These are phyloP conservation scores for Microthyrium microscopicum DNA, from an alignment of 2,329 filamentous ascomycete species.

Conservation along the genomic window DNA sequence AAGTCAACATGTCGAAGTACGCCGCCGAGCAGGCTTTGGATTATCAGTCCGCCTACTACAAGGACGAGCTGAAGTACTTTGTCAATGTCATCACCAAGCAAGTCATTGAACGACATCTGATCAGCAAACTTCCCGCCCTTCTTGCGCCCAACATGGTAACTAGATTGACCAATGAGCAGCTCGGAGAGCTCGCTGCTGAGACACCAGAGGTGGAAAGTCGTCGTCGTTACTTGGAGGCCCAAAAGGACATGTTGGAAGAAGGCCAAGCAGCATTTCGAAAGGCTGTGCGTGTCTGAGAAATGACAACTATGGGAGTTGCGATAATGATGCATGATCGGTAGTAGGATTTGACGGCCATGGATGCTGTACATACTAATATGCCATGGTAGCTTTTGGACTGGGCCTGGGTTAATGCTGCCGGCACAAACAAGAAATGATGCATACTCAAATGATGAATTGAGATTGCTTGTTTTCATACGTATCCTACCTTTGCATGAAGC, in stretches of 20 bases:
- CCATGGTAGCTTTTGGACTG: too few relatives aligned
- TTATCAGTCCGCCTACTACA: constrained; percentile 20
- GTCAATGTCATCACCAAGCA: constrained; percentile 18
- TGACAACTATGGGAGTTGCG: too few relatives aligned
- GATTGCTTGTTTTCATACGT: too few relatives aligned
- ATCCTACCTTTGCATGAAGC: too few relatives aligned
- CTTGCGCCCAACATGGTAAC: constrained; percentile 17
- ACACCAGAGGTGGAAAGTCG: constrained; percentile 14
- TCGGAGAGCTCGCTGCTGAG: constrained; percentile 20
- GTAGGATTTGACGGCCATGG: too few relatives aligned
- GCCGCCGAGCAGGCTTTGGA: constrained; percentile 21
- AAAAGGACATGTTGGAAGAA: constrained; percentile 19
- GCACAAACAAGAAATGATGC: too few relatives aligned
- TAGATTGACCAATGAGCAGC: constrained; percentile 18
- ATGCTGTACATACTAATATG: too few relatives aligned
- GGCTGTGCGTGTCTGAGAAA: constrained; percentile 19
- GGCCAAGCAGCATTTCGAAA: constrained; percentile 18
- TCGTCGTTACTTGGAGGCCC: constrained; percentile 15
- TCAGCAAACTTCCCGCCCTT: constrained; percentile 16
- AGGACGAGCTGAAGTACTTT: constrained; percentile 22
- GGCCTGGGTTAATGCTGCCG: too few relatives aligned
- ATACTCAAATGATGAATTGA: too few relatives aligned
- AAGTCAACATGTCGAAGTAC: constrained; percentile 18
- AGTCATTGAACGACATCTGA: constrained; percentile 23
- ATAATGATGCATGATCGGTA: too few relatives aligned